These are phyloP conservation scores for Pseudogymnoascus sp. DNA, from an alignment of 2,329 filamentous ascomycete species.

Conservation along the genomic window DNA sequence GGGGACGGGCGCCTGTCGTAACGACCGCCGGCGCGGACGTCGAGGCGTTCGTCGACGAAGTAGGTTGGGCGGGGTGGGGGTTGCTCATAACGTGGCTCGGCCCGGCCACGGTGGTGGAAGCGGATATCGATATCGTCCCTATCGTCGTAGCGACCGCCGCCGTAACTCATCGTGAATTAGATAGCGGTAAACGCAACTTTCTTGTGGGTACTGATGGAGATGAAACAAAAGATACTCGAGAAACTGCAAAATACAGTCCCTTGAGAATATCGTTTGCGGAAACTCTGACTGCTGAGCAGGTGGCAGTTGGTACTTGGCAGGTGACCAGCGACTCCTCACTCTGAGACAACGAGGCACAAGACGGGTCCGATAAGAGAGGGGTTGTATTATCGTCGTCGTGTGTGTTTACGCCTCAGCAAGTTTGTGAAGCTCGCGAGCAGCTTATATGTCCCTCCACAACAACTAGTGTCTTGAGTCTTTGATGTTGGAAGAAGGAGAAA, in stretches of 20 bases:
- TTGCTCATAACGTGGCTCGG: constrained; percentile 3
- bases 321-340: neutral
- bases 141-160: constrained; percentile 38
- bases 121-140: constrained; percentile 49
- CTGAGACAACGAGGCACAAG: neutral
- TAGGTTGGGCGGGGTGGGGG: constrained; percentile 30
- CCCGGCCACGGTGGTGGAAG: constrained; percentile 31
- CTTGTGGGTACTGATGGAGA: neutral
- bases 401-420: constrained; percentile 7
- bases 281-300: neutral
- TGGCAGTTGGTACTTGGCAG: neutral
- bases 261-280: constrained; percentile 3
- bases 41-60: constrained; percentile 36
- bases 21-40: constrained; percentile 14
- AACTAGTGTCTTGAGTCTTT: constrained; percentile 1
- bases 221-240: neutral
- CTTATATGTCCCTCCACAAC: constrained; percentile 5
- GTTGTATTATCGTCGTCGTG: neutral
- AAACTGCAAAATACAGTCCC: neutral
- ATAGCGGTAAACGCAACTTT: constrained; percentile 2
- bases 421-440: constrained; percentile 3
- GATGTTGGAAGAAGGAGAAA: neutral
- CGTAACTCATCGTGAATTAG: constrained; percentile 4
- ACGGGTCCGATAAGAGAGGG: neutral
- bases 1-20: constrained; percentile 13